Evolutionary conservation across 768 basidiomycete genomes (phyloP).

Genomic region (Cyclocybe aegerita): DNA sequence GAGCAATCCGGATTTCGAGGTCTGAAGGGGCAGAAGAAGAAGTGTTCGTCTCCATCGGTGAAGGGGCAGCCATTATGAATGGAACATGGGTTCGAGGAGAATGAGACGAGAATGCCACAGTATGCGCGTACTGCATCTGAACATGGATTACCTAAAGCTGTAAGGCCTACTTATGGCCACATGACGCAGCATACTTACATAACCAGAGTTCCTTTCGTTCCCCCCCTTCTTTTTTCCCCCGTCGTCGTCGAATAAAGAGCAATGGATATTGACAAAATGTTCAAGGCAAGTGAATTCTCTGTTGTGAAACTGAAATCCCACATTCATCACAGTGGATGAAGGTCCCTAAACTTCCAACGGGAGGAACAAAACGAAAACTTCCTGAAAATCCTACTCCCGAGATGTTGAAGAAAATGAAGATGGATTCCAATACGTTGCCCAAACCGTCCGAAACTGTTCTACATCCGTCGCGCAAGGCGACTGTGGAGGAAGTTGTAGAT

Average conservation of each 20-base stretch:
- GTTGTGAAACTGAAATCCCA: neutral
- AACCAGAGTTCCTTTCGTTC: neutral
- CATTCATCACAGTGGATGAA: constrained; percentile 17
- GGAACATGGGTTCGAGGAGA: constrained; percentile 8
- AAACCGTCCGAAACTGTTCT: neutral
- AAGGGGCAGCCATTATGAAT: constrained; percentile 29
- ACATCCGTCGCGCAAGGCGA: constrained; percentile 37
- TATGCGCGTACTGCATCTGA: neutral
- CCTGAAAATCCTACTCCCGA: constrained; percentile 77
- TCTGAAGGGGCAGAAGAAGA: constrained; percentile 47
- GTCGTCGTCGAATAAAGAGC: neutral
- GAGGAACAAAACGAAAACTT: constrained; percentile 71
- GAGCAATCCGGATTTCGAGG: constrained; percentile 68
- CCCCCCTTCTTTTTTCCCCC: neutral
- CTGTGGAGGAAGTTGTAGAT: constrained; percentile 65
- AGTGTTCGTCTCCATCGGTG: constrained; percentile 32
- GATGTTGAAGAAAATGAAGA: constrained; percentile 77
- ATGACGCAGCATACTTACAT: neutral
- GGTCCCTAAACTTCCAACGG: constrained; percentile 67
- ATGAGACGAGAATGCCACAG: neutral
- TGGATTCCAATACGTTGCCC: constrained; percentile 37
- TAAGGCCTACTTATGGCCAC: neutral
- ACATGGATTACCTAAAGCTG: neutral
- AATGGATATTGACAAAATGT: constrained; percentile 54
- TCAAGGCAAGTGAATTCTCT: constrained; percentile 36